phyloP scores from a whole-genome alignment of 2,329 filamentous ascomycete genomes.

The Calonectria ilicicola region DNA sequence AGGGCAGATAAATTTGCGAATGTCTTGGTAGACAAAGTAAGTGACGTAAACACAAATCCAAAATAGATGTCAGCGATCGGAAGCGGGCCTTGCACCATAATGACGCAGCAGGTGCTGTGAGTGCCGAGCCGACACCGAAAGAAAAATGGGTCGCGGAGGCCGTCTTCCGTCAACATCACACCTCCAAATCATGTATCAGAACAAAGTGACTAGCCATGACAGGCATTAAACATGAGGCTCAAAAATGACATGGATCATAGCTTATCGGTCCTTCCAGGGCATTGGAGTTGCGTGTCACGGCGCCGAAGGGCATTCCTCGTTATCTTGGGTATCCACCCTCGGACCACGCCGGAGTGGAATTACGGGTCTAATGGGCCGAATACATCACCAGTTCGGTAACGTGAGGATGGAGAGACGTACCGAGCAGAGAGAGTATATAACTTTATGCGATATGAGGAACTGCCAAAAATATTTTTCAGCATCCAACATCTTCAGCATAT shows the following conservation, averaged over 20 bases:
- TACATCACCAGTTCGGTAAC: slow-evolving; percentile 4
- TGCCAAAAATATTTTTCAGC: neutral
- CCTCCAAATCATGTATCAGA: slow-evolving; percentile 12
- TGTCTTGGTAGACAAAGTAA: neutral
- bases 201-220: neutral
- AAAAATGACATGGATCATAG: slow-evolving; percentile 15
- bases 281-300: slow-evolving; percentile 11
- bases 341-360: slow-evolving; percentile 2
- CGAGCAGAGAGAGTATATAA: slow-evolving; percentile 6
- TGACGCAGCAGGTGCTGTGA: neutral
- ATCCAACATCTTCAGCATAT: neutral
- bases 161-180: neutral
- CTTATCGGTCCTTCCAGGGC: slow-evolving; percentile 16
- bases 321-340: slow-evolving; percentile 6
- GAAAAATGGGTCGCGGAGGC: neutral
- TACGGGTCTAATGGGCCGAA: slow-evolving; percentile 12
- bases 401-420: neutral
- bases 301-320: neutral
- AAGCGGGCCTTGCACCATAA: neutral
- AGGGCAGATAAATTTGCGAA: no score
- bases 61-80: neutral
- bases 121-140: neutral
- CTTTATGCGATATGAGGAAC: neutral
- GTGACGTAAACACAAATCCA: neutral
- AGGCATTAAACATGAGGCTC: slow-evolving; percentile 20